Percentiles rank a stretch among this genome's conserved stretches.
Conservation (phyloP, 2,329 filamentous ascomycete genomes). For the Plenodomus biglobosus region DNA sequence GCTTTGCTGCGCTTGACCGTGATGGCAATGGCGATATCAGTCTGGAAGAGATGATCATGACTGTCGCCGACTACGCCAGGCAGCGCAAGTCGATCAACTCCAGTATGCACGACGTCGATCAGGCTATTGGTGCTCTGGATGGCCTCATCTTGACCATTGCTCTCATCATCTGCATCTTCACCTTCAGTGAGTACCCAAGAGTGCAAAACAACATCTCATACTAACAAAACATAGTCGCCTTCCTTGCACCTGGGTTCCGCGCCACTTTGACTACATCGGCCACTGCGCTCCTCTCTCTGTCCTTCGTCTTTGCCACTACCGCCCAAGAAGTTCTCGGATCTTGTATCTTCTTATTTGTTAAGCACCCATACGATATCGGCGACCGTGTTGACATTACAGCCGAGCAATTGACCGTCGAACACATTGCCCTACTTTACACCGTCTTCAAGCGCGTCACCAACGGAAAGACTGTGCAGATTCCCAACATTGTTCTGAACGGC, state of each 20-base stretch:
- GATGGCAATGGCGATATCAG: conserved; percentile 94
- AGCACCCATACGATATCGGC: conserved; percentile 95
- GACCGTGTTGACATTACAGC: conserved; percentile 82
- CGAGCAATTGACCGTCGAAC: conserved; percentile 78
- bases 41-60: conserved; percentile 91
- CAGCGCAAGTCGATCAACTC: conserved; percentile 85
- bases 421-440: conserved; percentile 91
- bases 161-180: conserved; percentile 75
- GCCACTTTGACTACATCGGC: conserved; percentile 86
- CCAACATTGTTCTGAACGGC: conserved; percentile 88
- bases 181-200: conserved; percentile 65
- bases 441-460: conserved; percentile 83
- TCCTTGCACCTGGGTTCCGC: conserved; percentile 83
- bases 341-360: conserved; percentile 98
- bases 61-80: conserved; percentile 78
- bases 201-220: too few relatives aligned
- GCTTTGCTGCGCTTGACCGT: conserved; percentile 76
- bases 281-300: conserved; percentile 89
- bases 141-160: conserved; percentile 81
- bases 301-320: conserved; percentile 91
- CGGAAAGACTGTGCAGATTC: conserved; percentile 78
- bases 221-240: conserved; percentile 62
- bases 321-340: conserved; percentile 95
- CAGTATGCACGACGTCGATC: conserved; percentile 96
- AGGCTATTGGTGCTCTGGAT: conserved; percentile 89